A percentile compares a stretch with the other conserved stretches of the same genome.
phyloP scores from a whole-genome alignment of 768 basidiomycete species.

The Serendipita sp. region DNA sequence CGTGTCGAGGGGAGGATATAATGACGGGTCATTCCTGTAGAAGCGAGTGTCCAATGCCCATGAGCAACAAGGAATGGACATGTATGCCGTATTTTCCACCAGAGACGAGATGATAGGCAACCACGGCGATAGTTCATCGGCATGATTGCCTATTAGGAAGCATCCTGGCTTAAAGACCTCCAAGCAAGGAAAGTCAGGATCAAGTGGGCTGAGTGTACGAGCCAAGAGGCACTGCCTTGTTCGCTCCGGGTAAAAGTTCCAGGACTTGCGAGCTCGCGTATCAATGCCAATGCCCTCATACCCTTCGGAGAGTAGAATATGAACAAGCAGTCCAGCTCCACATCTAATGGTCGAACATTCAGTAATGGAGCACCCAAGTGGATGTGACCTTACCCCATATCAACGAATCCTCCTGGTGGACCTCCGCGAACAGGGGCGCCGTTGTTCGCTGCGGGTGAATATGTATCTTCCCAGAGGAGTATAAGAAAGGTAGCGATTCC shows the following conservation, averaged over 20 bases:
- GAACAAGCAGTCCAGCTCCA: slow-evolving; percentile 84
- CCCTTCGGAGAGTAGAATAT: slow-evolving; percentile 72
- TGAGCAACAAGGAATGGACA: slow-evolving; percentile 86
- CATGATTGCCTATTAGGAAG: slow-evolving; percentile 90
- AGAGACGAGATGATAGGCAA: slow-evolving; percentile 64
- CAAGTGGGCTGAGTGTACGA: slow-evolving; percentile 52
- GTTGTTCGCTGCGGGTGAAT: slow-evolving; percentile 17
- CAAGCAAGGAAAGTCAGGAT: slow-evolving; percentile 13
- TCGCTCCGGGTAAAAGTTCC: slow-evolving; percentile 53
- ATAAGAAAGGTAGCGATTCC: slow-evolving; percentile 90
- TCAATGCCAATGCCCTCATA: slow-evolving; percentile 78
- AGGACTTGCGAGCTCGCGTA: slow-evolving; percentile 69
- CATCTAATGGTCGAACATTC: slow-evolving; percentile 33
- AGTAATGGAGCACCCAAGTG: neutral
- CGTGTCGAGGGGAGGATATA: slow-evolving; percentile 19
- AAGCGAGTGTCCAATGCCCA: slow-evolving; percentile 61
- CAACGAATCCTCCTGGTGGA: slow-evolving; percentile 74
- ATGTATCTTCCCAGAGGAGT: slow-evolving; percentile 75
- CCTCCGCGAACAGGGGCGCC: slow-evolving; percentile 39
- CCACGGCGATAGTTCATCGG: slow-evolving; percentile 95
- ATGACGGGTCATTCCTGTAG: slow-evolving; percentile 30
- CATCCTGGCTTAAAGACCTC: slow-evolving; percentile 27
- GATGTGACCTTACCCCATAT: slow-evolving; percentile 51
- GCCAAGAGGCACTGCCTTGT: slow-evolving; percentile 52
- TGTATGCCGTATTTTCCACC: slow-evolving; percentile 44